Evolutionary conservation across 78 protist genomes (phyloP), one percentile per base, ranked within the genome.

Genomic region (Thecamonas trahens): DNA sequence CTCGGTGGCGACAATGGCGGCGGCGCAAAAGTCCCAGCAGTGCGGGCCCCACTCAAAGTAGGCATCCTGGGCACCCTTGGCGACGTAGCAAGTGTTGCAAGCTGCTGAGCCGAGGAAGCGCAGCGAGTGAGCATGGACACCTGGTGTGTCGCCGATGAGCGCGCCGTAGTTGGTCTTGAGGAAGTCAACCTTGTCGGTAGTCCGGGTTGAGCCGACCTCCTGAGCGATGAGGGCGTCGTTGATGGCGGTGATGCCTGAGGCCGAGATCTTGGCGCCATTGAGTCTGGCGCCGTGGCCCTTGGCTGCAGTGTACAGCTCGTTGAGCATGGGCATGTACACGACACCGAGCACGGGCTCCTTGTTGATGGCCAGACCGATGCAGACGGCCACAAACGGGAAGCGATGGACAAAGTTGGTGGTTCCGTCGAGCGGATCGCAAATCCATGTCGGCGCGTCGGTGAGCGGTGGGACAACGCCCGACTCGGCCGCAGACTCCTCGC

Each of bases 391-490:
- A 26, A 32, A 67, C 31, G 66, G 66, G 39, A 74, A 31, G 34
- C 60, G 26, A 29, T 83, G 85, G 22, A 79, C 89, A 65, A 87
- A 86, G 54, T 90, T 90, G 8, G 91, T 90, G 26, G 95, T 90
- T 53, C 95, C 95, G 70, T 90, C 95, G 38, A 90, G 58, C 14
- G 95, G 95, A 62, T 90, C 95, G 37, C 80, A 57, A 32, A 90
- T 70, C 90, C 90, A 90, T 9, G 92, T 87, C n/a, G 85, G 83
- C 6, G 52, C 83, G 47, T 77, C 76, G 5, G 82, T 70, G 72
- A 77, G 77, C 31, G 50, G 42, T 32, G 64, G 65, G 28, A 57
- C 35, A 38, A 73, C 83, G 58, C 67, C 83, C 40, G n/a, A n/a
- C n/a, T n/a, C n/a, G n/a, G 55, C 53, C 47, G 83, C 67, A 47